Evolutionary conservation across 1,139 yeast genomes (phyloP), one percentile per base, ranked within the genome.

Genomic region (Taphrina populina): DNA sequence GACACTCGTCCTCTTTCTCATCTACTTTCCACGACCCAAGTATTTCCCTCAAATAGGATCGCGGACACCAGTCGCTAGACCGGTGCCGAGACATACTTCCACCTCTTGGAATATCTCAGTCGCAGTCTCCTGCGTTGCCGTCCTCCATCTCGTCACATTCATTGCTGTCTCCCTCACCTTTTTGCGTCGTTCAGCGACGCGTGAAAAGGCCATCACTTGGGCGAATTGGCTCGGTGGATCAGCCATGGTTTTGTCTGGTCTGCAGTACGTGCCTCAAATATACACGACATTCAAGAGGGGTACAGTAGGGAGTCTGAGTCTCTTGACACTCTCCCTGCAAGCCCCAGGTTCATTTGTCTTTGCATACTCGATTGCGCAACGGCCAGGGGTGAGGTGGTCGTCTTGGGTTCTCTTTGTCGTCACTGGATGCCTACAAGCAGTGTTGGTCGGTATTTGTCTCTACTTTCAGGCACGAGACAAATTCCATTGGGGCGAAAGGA

Each of bases 341-440:
- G 86, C 95, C 15, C 96, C 96, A 0, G 96, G 96, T 11, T 95
- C 95, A 23, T 83, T 79, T 63, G 61, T 85, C 1, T 87, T 92
- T 82, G 79, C 94, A 0, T 76, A 80, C 13, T 81, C 87, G 2
- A 71, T 88, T 56, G 83, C 80, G 57, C 70, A 79, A 59, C 79
- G 90, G 46, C 84, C 84, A 43, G 94, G 88, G 1, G 80, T 92
- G 0, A 80, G 80, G 60, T 87, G 95, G 95, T 84, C 94, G 63
- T 81, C 90, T 5, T 87, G 95, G 95, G 69, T 86, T 30, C 86
- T 95, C 4, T 84, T 83, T 64, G 75, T 85, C 51, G 77, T 83
- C 0, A 90, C 95, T 0, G 92, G 92, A 0, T 62, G 72, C 2
- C 68, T 84, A 24, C 95, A 88, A 69, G 80, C 83, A 2, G 61